Conservation (phyloP, 2,329 filamentous ascomycete genomes). For the Ophiostoma pallidulum region DNA sequence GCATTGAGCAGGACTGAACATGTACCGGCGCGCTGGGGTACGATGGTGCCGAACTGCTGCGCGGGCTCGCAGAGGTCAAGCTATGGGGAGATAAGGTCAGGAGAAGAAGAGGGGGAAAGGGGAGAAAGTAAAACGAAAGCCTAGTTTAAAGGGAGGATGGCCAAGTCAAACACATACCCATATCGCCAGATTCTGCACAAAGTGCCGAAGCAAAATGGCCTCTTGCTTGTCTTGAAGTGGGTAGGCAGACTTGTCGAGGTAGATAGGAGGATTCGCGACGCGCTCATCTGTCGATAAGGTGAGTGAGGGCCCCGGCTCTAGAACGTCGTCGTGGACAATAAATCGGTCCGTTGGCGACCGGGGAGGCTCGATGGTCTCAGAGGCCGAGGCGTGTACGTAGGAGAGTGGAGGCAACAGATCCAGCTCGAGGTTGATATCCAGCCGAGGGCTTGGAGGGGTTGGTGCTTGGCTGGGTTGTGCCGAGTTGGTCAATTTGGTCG, state of each 20-base stretch:
- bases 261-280: constrained; percentile 15
- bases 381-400: no score
- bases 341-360: constrained; percentile 24
- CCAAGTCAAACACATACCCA: constrained; percentile 27
- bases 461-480: not conserved
- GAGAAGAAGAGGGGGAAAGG: not conserved
- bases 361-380: not conserved
- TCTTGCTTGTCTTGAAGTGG: constrained; percentile 22
- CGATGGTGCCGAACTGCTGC: constrained; percentile 42
- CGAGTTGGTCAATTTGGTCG: not conserved
- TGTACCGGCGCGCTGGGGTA: constrained; percentile 41
- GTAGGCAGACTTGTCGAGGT: constrained; percentile 19
- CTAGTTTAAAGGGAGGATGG: no score
- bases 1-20: constrained; percentile 46
- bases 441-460: not conserved
- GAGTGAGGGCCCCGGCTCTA: not conserved
- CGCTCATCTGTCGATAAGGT: not conserved
- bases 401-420: not conserved
- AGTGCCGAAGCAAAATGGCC: constrained; percentile 26
- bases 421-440: not conserved
- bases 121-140: no score
- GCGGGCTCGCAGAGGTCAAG: constrained; percentile 33
- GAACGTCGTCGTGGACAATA: constrained; percentile 19
- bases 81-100: no score
- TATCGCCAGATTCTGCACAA: constrained; percentile 25